Evolutionary conservation across 1,139 yeast genomes (phyloP), one percentile per base, ranked within the genome.

Genomic region (Geotrichum candidum): DNA sequence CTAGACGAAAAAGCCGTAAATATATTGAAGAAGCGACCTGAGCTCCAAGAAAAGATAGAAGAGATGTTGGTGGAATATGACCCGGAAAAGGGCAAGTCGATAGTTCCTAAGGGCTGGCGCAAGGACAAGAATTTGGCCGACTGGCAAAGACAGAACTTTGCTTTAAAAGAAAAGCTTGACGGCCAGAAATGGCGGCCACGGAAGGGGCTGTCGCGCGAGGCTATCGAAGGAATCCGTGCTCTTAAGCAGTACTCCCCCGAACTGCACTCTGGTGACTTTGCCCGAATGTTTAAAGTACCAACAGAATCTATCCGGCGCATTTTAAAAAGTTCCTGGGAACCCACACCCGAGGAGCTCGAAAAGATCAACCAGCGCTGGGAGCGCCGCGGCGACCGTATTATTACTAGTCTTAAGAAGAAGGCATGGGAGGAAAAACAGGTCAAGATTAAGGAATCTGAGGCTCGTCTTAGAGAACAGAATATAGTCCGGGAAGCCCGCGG

Each of bases 261-360:
- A 35, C 67, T 89, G 62, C 82, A 81, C 10, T 81, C 87, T 0
- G 76, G 79, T 1, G 87, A 85, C 57, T 74, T 92, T 22, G 87
- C 94, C 0, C 77, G 80, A 48, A 81, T 82, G 70, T 91, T 87
- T 73, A 78, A 81, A 61, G 80, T 90, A 2, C 87, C 96, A 0
- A 95, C 96, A 0, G 96, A 91, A 67, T 90, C 95, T 0, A 82
- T 91, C 1, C 77, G 97, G 63, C 80, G 97, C 65, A 90, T 92
- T 11, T 73, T 92, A 65, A 85, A 83, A 70, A 85, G 96, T 6
- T 83, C 80, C 50, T 92, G 96, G 96, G 75, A 74, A 25, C 97
- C 97, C 1, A 81, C 77, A 1, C 79, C 77, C 3, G 87, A 84
- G 56, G 84, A 82, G 60, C 62, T 67, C 58, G 79, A 75, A 11